Base-by-base conservation (phyloP, 805 yeast genomes). In the Brettanomyces sp. region DNA sequence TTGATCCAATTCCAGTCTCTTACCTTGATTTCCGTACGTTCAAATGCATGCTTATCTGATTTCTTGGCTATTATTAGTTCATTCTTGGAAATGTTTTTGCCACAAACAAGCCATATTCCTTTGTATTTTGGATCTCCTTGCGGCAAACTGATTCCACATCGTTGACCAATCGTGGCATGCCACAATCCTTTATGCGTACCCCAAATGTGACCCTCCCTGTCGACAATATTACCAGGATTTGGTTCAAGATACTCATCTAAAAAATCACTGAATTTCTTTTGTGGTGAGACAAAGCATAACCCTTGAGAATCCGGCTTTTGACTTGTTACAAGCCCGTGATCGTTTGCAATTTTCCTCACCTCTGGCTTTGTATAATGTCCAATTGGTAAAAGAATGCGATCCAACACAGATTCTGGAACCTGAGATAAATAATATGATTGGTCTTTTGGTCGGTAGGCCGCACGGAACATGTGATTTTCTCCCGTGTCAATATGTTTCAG, bases 121-220 rank as follows among this genome's bases (percentile, higher is more conserved):
- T 74, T 69, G 52, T 75, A 80, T 5, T 62, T 59, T 0, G 90
- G 90, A 52, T 84, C 81, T 0, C 90, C 91, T 60, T 93, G 98
- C 0, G 97, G 97, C 85, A 91, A 76, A 0, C 87, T 73, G 2
- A 89, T 64, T 3, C 90, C 80, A 14, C 82, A 74, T 50, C 81
- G 77, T 64, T 93, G 98, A 0, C 99, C 99, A 22, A 91, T 79
- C 0, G 99, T 93, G n/a, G 87, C 91, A 41, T 85, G 79, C 98
- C 98, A 93, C 8, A 93, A 60, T 0, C 99, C 99, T 25, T 74
- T 66, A 62, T 93, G 99, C 42, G n/a, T 55, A 0, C 96, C 98
- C 78, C 93, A 88, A 0, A 78, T 70, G 44, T 65, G 67, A 4
- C 95, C 95, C 46, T 78, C 83, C 47, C 74, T 77, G 0, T 90